Percentiles rank a stretch among this genome's conserved stretches.
Conservation (phyloP, 371 early-diverging fungal genomes). For the Rhizopus stolonifer region DNA sequence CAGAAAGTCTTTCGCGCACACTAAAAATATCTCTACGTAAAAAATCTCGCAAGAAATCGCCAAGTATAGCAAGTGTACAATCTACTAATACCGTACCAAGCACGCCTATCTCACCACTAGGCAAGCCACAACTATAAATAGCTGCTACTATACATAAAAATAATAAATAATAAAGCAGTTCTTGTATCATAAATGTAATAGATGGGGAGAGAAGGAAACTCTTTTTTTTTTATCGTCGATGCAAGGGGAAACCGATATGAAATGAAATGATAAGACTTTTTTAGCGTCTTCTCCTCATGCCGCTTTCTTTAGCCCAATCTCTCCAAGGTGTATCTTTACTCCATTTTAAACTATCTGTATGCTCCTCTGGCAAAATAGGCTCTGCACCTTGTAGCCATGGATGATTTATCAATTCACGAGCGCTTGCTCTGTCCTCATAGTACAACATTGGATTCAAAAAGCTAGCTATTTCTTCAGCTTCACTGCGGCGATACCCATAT, state of each 20-base stretch:
- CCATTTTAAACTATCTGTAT: conserved; percentile 23
- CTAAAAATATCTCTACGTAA: conserved; percentile 46
- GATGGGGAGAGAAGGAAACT: no score
- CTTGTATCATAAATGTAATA: no score
- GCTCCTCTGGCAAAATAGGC: conserved; percentile 42
- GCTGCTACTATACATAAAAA: no score
- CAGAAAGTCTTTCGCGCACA: conserved; percentile 46
- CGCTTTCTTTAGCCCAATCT: conserved; percentile 34
- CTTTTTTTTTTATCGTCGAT: no score
- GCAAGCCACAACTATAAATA: conserved; percentile 1
- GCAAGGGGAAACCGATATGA: background rate
- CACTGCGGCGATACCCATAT: conserved; percentile 60
- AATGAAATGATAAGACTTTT: background rate
- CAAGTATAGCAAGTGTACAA: conserved; percentile 3
- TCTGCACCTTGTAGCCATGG: conserved; percentile 58
- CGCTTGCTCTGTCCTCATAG: conserved; percentile 61
- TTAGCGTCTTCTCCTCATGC: conserved; percentile 6
- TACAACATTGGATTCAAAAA: conserved; percentile 77
- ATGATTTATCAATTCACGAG: conserved; percentile 58
- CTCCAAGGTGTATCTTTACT: conserved; percentile 36
- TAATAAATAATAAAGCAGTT: no score
- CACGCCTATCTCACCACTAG: background rate
- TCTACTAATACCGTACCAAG: background rate
- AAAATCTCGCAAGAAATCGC: conserved; percentile 38
- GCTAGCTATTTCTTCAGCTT: conserved; percentile 59